phyloP scores from a whole-genome alignment of 306 rosid species.

The Vigna reflexopilosa region DNA sequence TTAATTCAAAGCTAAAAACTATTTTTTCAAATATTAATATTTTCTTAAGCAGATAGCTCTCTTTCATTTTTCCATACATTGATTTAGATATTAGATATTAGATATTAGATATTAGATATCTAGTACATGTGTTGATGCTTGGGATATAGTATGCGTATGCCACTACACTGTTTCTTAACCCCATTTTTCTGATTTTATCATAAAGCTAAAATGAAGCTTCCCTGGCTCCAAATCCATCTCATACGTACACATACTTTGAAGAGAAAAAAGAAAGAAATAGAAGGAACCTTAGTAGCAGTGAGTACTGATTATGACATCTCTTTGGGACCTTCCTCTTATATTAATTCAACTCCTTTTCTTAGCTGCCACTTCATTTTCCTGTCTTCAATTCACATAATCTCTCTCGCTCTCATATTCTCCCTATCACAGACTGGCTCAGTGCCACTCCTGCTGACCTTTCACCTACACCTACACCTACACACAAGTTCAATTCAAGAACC shows the following conservation, averaged over 20 bases:
- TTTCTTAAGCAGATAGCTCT: neutral
- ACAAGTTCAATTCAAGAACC: conserved; percentile 34
- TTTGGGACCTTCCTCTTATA: conserved; percentile 55
- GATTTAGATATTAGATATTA: too few species aligned
- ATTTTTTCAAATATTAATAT: neutral
- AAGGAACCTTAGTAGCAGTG: conserved; percentile 22
- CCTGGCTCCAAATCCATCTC: conserved; percentile 21
- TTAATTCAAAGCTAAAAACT: neutral
- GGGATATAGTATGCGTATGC: too few species aligned
- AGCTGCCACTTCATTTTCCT: conserved; percentile 64
- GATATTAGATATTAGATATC: too few species aligned
- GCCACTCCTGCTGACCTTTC: conserved; percentile 49
- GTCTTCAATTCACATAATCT: conserved; percentile 46
- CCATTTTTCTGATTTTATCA: conserved; percentile 27
- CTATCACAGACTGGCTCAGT: conserved; percentile 45
- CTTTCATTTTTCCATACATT: neutral
- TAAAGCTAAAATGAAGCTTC: conserved; percentile 42
- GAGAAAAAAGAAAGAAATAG: neutral
- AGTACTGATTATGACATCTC: conserved; percentile 53
- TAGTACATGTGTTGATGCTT: neutral
- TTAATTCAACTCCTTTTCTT: conserved; percentile 58
- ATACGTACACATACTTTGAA: neutral
- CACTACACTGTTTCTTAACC: conserved; percentile 25
- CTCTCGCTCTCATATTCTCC: conserved; percentile 47
- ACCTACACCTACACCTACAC: conserved; percentile 44